Conservation (phyloP, 2,329 filamentous ascomycete species). For the Cytospora paraplurivora region DNA sequence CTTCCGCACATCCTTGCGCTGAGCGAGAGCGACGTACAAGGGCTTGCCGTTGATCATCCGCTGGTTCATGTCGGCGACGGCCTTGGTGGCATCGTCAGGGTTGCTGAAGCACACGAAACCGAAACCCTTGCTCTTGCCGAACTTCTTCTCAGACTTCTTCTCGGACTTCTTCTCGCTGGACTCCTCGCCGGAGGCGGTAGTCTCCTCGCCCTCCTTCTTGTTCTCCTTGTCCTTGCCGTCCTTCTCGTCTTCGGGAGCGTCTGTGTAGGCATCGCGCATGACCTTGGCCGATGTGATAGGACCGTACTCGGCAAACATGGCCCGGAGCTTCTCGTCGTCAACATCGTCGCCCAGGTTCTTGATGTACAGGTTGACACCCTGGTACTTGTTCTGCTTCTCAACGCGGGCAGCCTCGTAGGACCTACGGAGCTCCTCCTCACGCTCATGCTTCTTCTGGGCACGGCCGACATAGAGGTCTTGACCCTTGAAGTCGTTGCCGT, state of each 20-base stretch:
- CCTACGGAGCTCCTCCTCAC: conserved; percentile 97
- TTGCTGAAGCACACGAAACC: conserved; percentile 99
- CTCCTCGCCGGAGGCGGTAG: conserved; percentile 45
- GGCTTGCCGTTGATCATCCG: conserved; percentile 98
- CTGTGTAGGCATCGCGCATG: conserved; percentile 79
- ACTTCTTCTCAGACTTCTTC: conserved; percentile 63
- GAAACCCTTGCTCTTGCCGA: conserved; percentile 99
- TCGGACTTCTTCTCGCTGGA: conserved; percentile 60
- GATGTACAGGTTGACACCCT: conserved; percentile 99
- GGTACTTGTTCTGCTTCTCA: conserved; percentile 99
- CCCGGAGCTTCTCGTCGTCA: conserved; percentile 95
- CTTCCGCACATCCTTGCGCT: conserved; percentile 99
- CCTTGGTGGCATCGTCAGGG: conserved; percentile 98
- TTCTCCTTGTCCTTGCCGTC: conserved; percentile 55
- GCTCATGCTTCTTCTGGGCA: conserved; percentile 99
- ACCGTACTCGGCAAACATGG: conserved; percentile 88
- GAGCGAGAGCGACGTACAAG: conserved; percentile 93
- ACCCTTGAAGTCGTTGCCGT: conserved; percentile 87
- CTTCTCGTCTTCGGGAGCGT: conserved; percentile 57
- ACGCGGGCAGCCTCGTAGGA: conserved; percentile 97
- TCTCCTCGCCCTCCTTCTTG: conserved; percentile 50
- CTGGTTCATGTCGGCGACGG: conserved; percentile 99
- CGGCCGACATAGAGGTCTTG: conserved; percentile 98
- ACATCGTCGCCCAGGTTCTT: conserved; percentile 98
- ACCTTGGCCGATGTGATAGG: conserved; percentile 99